Percentiles rank a stretch among this genome's conserved stretches.
phyloP scores from a whole-genome alignment of 2,329 filamentous ascomycete genomes.

The Salinomyces thailandicus region DNA sequence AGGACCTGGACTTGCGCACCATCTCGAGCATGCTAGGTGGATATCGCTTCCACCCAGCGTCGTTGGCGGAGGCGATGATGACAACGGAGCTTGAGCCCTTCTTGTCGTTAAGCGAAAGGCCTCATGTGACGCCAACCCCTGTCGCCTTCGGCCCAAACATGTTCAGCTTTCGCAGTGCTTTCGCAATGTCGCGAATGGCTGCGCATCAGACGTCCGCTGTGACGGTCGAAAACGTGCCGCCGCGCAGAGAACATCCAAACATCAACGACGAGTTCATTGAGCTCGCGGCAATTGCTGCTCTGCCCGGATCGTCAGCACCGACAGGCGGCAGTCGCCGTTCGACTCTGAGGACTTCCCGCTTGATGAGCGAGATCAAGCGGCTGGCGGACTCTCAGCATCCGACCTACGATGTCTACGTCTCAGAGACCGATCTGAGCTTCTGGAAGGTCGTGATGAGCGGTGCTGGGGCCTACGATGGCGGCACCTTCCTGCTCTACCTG shows the following conservation, averaged over 20 bases:
- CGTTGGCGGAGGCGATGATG: conserved; percentile 26
- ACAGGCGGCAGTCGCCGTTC: conserved; percentile 8
- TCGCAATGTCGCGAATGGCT: too few relatives aligned
- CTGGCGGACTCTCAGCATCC: conserved; percentile 22
- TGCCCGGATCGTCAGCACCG: background rate
- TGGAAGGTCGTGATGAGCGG: conserved; percentile 33
- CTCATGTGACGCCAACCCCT: conserved; percentile 12
- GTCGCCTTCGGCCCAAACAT: background rate
- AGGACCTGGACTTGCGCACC: conserved; percentile 20
- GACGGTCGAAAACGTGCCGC: too few relatives aligned
- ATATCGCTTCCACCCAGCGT: conserved; percentile 28
- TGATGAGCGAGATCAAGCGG: conserved; percentile 27
- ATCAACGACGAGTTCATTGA: too few relatives aligned
- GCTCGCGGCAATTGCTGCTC: conserved; percentile 1
- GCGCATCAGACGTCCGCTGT: too few relatives aligned
- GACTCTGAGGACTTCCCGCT: conserved; percentile 19
- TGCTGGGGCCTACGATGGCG: conserved; percentile 23
- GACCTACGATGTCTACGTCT: conserved; percentile 31
- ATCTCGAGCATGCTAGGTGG: conserved; percentile 26
- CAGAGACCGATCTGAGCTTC: conserved; percentile 29
- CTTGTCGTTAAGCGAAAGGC: conserved; percentile 26
- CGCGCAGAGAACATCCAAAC: too few relatives aligned
- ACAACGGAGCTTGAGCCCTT: conserved; percentile 32
- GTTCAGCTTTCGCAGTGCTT: too few relatives aligned
- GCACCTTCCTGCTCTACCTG: conserved; percentile 28